A percentile compares a stretch with the other conserved stretches of the same genome.
Evolutionary conservation across 2,329 filamentous ascomycete species (phyloP).

Genomic region (Sphaerulina musiva): DNA sequence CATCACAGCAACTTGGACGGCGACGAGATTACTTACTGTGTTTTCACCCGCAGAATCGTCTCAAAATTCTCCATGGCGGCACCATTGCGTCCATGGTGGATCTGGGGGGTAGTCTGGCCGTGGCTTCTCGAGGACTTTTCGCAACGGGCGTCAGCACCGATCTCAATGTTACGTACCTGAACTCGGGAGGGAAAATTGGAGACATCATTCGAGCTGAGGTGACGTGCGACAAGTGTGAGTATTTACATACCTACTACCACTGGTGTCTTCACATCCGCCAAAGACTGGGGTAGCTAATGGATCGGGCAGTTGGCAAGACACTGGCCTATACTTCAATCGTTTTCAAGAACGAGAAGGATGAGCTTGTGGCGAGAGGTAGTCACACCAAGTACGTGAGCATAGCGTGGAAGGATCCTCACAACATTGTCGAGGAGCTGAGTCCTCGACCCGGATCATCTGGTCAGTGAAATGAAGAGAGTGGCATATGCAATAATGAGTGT

Average conservation of each 20-base stretch:
- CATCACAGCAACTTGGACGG: not conserved
- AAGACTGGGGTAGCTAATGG: not conserved
- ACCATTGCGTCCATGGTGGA: slow-evolving; percentile 71
- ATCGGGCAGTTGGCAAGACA: slow-evolving; percentile 3
- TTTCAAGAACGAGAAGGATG: slow-evolving; percentile 54
- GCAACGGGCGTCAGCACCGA: slow-evolving; percentile 63
- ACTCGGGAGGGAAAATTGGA: slow-evolving; percentile 57
- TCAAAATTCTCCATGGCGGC: slow-evolving; percentile 70
- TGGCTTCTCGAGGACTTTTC: slow-evolving; percentile 59
- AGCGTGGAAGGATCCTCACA: slow-evolving; percentile 58
- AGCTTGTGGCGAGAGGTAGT: slow-evolving; percentile 58
- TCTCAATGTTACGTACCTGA: slow-evolving; percentile 60
- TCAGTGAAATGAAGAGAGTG: not conserved
- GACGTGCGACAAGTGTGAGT: slow-evolving; percentile 57
- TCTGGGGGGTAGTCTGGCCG: slow-evolving; percentile 59
- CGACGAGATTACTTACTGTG: not conserved
- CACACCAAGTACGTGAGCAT: slow-evolving; percentile 56
- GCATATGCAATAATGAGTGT: not conserved
- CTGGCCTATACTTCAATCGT: slow-evolving; percentile 38
- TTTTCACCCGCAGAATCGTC: slow-evolving; percentile 54
- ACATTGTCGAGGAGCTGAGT: slow-evolving; percentile 53
- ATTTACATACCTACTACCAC: not conserved
- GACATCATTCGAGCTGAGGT: slow-evolving; percentile 49
- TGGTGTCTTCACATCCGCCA: too few species aligned
- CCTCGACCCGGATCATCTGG: slow-evolving; percentile 24